Percentiles rank a stretch among this genome's conserved stretches.
phyloP scores from a whole-genome alignment of 257 asterid species.

The Solanum appendiculatum region DNA sequence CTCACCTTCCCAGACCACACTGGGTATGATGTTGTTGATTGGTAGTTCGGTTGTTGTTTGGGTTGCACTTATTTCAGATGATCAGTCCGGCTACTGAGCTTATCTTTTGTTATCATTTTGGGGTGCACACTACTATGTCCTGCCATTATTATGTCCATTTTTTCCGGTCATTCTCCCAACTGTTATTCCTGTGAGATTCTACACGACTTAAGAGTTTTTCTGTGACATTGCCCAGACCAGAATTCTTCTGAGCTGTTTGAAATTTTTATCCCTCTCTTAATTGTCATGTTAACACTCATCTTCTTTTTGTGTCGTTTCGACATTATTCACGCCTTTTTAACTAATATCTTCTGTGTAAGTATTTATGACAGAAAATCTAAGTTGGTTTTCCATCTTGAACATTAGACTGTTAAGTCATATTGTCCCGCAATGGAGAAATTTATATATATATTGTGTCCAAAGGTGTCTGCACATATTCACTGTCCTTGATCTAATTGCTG shows the following conservation, averaged over 20 bases:
- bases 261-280: neutral
- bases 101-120: neutral
- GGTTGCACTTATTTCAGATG: too few species aligned
- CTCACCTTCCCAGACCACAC: neutral
- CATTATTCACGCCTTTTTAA: neutral
- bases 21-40: neutral
- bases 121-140: neutral
- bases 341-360: neutral
- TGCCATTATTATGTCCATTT: neutral
- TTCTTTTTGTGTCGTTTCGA: too few species aligned
- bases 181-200: neutral
- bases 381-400: neutral
- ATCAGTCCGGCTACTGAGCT: neutral
- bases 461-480: neutral
- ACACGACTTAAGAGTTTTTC: neutral
- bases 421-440: neutral
- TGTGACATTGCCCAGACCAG: neutral
- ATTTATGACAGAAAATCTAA: neutral
- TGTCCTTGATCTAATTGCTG: neutral
- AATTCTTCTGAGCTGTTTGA: neutral
- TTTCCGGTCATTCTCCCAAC: neutral
- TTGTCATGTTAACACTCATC: neutral
- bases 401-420: neutral
- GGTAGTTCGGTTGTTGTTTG: too few species aligned
- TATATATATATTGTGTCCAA: neutral